These are phyloP conservation scores for Polytrichum commune DNA, from an alignment of 225 moss, liverwort and hornwort species.

Conservation along the genomic window DNA sequence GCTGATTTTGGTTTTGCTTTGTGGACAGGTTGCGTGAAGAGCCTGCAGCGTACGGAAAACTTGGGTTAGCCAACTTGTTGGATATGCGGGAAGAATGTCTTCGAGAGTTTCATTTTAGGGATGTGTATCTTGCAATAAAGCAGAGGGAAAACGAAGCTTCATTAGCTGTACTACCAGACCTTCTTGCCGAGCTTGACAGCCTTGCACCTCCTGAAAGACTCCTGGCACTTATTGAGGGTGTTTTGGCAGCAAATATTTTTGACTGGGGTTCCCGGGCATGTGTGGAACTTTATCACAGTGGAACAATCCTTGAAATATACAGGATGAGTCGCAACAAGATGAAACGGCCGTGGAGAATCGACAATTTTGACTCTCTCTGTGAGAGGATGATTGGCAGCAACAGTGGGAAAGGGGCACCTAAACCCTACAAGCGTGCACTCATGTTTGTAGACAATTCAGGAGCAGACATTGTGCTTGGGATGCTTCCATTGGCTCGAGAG, in stretches of 20 bases:
- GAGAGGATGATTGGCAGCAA: constrained; percentile 64
- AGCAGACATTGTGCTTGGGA: constrained; percentile 91
- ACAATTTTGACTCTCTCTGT: constrained; percentile 71
- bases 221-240: constrained; percentile 84
- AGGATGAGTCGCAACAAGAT: constrained; percentile 97
- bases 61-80: constrained; percentile 87
- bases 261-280: constrained; percentile 99
- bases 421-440: constrained; percentile 78
- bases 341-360: constrained; percentile 95
- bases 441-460: constrained; percentile 98
- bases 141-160: constrained; percentile 97
- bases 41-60: constrained; percentile 92
- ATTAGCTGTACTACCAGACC: constrained; percentile 81
- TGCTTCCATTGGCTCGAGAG: constrained; percentile 88
- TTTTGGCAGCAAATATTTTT: constrained; percentile 93
- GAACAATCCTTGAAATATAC: constrained; percentile 97
- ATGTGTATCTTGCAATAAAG: constrained; percentile 84
- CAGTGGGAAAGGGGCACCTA: constrained; percentile 11
- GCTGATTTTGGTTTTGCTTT: constrained; percentile 12
- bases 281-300: constrained; percentile 88
- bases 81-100: constrained; percentile 99
- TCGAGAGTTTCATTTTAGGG: constrained; percentile 87
- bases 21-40: constrained; percentile 78
- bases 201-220: constrained; percentile 68
- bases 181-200: constrained; percentile 82